These are phyloP conservation scores for Cicer judaicum DNA, from an alignment of 306 rosid species.

Conservation along the genomic window DNA sequence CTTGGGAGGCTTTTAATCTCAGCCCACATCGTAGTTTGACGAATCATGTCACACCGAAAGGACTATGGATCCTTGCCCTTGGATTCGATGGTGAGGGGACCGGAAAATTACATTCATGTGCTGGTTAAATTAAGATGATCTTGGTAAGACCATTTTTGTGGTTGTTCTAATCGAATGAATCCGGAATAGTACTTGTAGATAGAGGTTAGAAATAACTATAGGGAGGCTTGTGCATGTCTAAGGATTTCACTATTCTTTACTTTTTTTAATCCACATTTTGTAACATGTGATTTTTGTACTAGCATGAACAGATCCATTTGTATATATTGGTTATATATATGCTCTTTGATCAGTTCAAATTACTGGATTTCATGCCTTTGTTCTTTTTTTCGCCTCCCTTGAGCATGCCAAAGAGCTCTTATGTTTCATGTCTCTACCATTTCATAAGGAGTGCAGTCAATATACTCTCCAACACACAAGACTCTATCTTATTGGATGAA, in stretches of 20 bases:
- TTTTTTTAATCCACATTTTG: slow-evolving; percentile 39
- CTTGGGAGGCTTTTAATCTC: slow-evolving; percentile 31
- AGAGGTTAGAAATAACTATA: slow-evolving; percentile 49
- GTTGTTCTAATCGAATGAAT: slow-evolving; percentile 40
- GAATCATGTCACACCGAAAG: slow-evolving; percentile 29
- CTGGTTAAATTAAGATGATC: slow-evolving; percentile 40
- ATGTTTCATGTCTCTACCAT: slow-evolving; percentile 9
- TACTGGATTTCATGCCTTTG: slow-evolving; percentile 43
- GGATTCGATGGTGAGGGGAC: slow-evolving; percentile 37
- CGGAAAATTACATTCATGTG: slow-evolving; percentile 22
- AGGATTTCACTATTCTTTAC: slow-evolving; percentile 50
- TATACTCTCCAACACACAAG: neutral
- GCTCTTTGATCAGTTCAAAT: slow-evolving; percentile 44
- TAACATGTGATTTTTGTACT: slow-evolving; percentile 41
- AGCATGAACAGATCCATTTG: slow-evolving; percentile 44
- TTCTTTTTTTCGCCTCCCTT: neutral
- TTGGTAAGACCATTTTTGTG: slow-evolving; percentile 25
- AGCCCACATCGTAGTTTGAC: slow-evolving; percentile 21
- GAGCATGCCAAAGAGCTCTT: neutral
- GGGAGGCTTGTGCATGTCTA: slow-evolving; percentile 54
- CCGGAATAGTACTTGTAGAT: slow-evolving; percentile 52
- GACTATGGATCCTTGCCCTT: slow-evolving; percentile 39
- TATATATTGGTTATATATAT: slow-evolving; percentile 39
- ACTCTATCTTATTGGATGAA: neutral
- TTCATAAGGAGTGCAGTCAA: neutral